Conservation (phyloP, 768 basidiomycete species). For the Suillus fuscotomentosus region DNA sequence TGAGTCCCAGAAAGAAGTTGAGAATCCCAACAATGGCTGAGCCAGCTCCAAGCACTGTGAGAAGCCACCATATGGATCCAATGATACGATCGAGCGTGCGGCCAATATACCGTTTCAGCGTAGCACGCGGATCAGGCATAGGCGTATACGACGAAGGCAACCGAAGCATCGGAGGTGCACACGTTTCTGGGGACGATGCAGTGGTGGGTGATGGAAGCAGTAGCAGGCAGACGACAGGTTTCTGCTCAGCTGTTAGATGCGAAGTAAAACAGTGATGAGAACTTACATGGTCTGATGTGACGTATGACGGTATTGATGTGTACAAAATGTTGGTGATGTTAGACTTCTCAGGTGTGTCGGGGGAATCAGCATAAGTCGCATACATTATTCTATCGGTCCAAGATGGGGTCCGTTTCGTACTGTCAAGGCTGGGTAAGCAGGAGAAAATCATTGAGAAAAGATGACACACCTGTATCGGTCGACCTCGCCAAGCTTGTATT, state of each 20-base stretch:
- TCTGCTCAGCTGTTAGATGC: slow-evolving; percentile 41
- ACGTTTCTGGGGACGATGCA: slow-evolving; percentile 23
- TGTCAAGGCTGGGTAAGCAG: slow-evolving; percentile 22
- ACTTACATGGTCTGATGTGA: slow-evolving; percentile 86
- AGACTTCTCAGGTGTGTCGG: slow-evolving; percentile 47
- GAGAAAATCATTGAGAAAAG: slow-evolving; percentile 1
- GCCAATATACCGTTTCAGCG: slow-evolving; percentile 62
- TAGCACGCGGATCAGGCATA: slow-evolving; percentile 50
- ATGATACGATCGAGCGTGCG: slow-evolving; percentile 67
- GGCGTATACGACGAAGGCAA: slow-evolving; percentile 54
- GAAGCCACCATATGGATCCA: slow-evolving; percentile 77
- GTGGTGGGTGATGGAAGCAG: slow-evolving; percentile 44
- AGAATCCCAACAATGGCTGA: slow-evolving; percentile 66
- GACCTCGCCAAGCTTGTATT: slow-evolving; percentile 77
- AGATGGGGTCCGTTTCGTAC: slow-evolving; percentile 72
- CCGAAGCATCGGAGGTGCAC: slow-evolving; percentile 40
- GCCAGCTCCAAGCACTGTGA: slow-evolving; percentile 77
- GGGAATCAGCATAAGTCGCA: slow-evolving; percentile 68
- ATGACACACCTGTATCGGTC: slow-evolving; percentile 72
- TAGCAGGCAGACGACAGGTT: slow-evolving; percentile 82
- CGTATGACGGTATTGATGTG: slow-evolving; percentile 79
- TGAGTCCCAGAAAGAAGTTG: slow-evolving; percentile 69
- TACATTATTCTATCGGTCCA: slow-evolving; percentile 96
- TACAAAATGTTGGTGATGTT: slow-evolving; percentile 68
- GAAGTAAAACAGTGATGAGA: not conserved